Evolutionary conservation across 2,329 filamentous ascomycete genomes (phyloP).

Genomic region (Pseudogymnoascus sp.): DNA sequence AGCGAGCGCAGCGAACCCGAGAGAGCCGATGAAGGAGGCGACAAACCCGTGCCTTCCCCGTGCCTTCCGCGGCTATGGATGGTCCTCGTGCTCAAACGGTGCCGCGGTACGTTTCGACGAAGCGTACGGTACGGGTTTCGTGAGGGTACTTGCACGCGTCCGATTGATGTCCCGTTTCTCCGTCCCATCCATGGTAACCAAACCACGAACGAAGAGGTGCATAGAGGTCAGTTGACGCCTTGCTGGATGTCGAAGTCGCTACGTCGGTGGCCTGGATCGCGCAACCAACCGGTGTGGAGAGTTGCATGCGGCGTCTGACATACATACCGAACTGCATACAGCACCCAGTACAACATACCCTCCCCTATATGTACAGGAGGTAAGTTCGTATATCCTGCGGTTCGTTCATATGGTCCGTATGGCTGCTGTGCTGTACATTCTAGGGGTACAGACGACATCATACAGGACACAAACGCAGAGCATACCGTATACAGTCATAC

Average conservation of each 20-base stretch:
- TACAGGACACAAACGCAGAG: neutral
- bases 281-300: neutral
- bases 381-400: neutral
- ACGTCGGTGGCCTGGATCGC: neutral
- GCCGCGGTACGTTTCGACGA: neutral
- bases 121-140: neutral
- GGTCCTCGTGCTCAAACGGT: neutral
- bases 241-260: neutral
- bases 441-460: neutral
- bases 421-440: neutral
- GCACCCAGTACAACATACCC: neutral
- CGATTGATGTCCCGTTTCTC: neutral
- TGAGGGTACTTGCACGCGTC: neutral
- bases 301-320: constrained; percentile 1
- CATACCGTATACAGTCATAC: neutral
- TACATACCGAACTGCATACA: neutral
- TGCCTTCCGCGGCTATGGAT: neutral
- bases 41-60: neutral
- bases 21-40: neutral
- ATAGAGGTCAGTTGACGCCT: neutral
- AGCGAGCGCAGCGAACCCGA: neutral
- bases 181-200: neutral
- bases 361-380: neutral
- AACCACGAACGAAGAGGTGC: neutral
- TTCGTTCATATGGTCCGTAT: neutral